These are phyloP conservation scores for Komagataella phaffii DNA, from an alignment of 805 yeast genomes.

Conservation along the genomic window DNA sequence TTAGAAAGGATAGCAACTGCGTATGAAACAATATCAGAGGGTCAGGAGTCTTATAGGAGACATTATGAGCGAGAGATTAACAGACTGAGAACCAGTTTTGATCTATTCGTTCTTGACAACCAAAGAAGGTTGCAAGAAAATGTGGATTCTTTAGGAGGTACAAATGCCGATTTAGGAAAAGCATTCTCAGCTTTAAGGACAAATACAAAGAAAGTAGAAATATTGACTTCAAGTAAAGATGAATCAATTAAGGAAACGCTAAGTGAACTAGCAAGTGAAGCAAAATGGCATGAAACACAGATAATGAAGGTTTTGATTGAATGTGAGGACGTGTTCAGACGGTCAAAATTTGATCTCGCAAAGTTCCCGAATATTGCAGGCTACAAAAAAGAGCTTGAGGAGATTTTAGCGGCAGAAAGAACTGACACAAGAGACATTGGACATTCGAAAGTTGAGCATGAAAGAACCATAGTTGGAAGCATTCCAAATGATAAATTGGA, in stretches of 20 bases:
- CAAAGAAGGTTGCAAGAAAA: constrained; percentile 13
- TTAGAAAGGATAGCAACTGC: not conserved
- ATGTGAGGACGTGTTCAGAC: constrained; percentile 29
- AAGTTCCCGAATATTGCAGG: not conserved
- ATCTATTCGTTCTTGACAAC: constrained; percentile 33
- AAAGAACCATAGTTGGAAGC: not conserved
- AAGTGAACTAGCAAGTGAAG: constrained; percentile 25
- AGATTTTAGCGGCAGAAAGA: not conserved
- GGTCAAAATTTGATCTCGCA: constrained; percentile 6
- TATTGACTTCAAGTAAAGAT: constrained; percentile 32
- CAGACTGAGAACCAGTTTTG: constrained; percentile 28
- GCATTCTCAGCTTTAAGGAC: not conserved
- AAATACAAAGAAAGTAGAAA: constrained; percentile 31
- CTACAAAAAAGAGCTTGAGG: not conserved
- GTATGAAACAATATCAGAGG: constrained; percentile 18
- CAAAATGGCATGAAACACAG: constrained; percentile 36
- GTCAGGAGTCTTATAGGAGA: constrained; percentile 20
- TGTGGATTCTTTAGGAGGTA: not conserved
- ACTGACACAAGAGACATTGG: not conserved
- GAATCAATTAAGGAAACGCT: constrained; percentile 27
- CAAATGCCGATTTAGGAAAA: not conserved
- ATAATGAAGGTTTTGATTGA: constrained; percentile 29
- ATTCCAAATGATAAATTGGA: not conserved
- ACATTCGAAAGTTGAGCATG: not conserved
- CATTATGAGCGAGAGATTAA: constrained; percentile 21